Percentiles rank a stretch among this genome's conserved stretches.
phyloP scores from a whole-genome alignment of 2,329 filamentous ascomycete genomes.

The Fusarium fracticaudum region DNA sequence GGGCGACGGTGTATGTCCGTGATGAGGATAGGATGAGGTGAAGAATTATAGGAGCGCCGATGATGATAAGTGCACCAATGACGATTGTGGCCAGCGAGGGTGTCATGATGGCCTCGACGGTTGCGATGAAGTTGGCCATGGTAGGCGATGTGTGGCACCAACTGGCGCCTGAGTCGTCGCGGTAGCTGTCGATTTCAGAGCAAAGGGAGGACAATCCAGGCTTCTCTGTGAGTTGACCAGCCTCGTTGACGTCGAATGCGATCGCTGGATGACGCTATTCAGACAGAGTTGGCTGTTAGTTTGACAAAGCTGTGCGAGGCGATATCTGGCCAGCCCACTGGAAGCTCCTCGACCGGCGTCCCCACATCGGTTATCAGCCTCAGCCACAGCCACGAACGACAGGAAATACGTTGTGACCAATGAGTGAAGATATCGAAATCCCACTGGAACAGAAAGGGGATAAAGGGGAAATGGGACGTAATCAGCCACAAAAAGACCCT shows the following conservation, averaged over 20 bases:
- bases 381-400: constrained; percentile 15
- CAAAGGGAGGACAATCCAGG: not conserved
- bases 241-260: not conserved
- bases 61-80: constrained; percentile 74
- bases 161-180: constrained; percentile 12
- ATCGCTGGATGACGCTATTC: not conserved
- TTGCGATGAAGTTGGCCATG: constrained; percentile 52
- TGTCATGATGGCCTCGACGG: constrained; percentile 64
- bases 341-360: constrained; percentile 27
- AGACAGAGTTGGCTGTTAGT: not conserved
- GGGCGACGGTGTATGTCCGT: constrained; percentile 71
- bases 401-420: constrained; percentile 11
- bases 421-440: not conserved
- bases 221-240: not conserved
- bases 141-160: constrained; percentile 30
- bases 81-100: constrained; percentile 71
- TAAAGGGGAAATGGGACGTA: constrained; percentile 15
- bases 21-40: constrained; percentile 78
- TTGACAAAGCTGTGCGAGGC: constrained; percentile 25
- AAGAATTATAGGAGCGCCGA: constrained; percentile 79
- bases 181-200: not conserved
- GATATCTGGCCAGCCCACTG: constrained; percentile 33
- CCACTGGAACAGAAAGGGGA: constrained; percentile 8
- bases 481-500: constrained; percentile 42
- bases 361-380: constrained; percentile 7